Conservation (phyloP, 164 flowering plant genomes). For the Aristolochia californica region DNA sequence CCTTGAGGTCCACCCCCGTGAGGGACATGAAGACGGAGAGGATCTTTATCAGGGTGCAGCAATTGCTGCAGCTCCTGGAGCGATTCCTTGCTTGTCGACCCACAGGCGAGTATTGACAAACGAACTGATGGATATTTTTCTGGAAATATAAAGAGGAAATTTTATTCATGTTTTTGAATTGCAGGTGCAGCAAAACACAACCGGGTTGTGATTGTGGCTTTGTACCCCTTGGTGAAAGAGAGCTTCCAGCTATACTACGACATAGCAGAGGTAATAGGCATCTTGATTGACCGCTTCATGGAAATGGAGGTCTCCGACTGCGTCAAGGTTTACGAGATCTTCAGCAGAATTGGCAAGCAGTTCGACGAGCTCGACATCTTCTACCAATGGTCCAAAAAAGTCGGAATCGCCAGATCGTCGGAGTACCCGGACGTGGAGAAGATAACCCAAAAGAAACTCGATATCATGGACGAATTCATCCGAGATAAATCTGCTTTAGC, state of each 20-base stretch:
- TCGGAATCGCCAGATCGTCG: constrained; percentile 28
- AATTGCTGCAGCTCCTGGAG: constrained; percentile 63
- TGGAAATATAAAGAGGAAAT: not conserved
- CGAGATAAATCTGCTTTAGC: constrained; percentile 18
- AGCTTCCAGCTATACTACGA: constrained; percentile 59
- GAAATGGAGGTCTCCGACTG: constrained; percentile 57
- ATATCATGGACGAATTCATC: constrained; percentile 40
- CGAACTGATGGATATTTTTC: not conserved
- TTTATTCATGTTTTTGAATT: constrained; percentile 39
- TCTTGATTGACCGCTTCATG: constrained; percentile 38
- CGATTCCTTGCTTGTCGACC: constrained; percentile 80
- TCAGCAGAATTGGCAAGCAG: constrained; percentile 47
- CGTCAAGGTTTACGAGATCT: constrained; percentile 44
- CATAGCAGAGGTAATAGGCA: constrained; percentile 38
- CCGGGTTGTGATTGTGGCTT: constrained; percentile 46
- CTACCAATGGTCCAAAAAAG: constrained; percentile 30
- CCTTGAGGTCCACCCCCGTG: constrained; percentile 21
- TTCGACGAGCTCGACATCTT: constrained; percentile 56
- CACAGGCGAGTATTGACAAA: constrained; percentile 34
- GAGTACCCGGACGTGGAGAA: constrained; percentile 47
- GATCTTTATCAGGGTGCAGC: constrained; percentile 43
- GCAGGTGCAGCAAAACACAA: constrained; percentile 39
- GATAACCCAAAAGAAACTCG: constrained; percentile 29
- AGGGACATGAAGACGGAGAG: constrained; percentile 42
- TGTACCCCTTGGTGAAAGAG: constrained; percentile 52